Conservation (phyloP, 2,329 filamentous ascomycete genomes). For the Aspergillus uvarum region DNA sequence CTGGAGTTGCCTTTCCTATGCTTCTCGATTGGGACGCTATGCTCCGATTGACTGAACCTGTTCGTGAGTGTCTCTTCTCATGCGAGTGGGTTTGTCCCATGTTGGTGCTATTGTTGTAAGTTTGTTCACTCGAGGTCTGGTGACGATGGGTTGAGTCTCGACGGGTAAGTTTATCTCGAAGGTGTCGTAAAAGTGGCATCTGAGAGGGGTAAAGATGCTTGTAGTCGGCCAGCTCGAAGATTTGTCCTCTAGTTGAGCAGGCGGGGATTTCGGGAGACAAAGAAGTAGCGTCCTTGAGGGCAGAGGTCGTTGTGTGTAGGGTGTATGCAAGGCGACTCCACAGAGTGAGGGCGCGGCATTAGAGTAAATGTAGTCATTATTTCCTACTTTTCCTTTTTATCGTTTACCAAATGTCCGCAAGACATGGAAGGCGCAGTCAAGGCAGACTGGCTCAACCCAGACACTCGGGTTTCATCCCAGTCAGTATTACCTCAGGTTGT, state of each 20-base stretch:
- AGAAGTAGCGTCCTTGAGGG: neutral
- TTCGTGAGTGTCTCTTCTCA: neutral
- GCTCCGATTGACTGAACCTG: neutral
- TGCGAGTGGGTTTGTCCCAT: constrained; percentile 1
- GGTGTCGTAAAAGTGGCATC: neutral
- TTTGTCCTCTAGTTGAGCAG: neutral
- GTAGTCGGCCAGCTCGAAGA: neutral
- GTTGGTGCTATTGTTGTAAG: neutral
- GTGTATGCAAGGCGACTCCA: neutral
- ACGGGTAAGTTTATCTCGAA: neutral
- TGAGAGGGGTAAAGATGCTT: neutral
- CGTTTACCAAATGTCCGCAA: neutral
- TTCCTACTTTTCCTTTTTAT: neutral
- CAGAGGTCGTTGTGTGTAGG: neutral
- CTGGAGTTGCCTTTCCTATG: neutral
- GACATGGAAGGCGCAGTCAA: neutral
- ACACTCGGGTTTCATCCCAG: too few relatives aligned
- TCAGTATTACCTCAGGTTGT: too few relatives aligned
- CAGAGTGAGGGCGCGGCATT: neutral
- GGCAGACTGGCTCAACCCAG: neutral
- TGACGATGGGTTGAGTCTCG: neutral
- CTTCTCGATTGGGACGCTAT: neutral
- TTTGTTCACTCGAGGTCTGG: neutral
- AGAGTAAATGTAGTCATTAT: neutral
- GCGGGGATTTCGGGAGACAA: neutral